Percentiles rank a stretch among this genome's conserved stretches.
Evolutionary conservation across 768 basidiomycete species (phyloP).

Genomic region (Lepiota subincarnata): DNA sequence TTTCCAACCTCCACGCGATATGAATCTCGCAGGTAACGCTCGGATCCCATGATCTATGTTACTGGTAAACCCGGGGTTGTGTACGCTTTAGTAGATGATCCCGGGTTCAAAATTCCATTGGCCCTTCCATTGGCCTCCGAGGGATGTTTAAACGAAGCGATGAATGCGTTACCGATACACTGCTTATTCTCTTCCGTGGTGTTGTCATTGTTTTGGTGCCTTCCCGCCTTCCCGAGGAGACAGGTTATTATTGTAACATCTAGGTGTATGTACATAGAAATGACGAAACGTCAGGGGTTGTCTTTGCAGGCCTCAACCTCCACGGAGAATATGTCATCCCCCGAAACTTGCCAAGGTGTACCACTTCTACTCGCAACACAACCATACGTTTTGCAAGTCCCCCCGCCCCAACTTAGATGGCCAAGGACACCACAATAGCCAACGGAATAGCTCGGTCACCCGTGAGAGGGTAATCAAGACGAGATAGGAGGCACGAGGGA

Average conservation of each 20-base stretch:
- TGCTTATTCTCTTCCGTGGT: constrained; percentile 2
- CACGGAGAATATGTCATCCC: not conserved
- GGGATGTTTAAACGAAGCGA: not conserved
- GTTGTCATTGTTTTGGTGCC: not conserved
- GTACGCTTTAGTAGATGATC: constrained; percentile 5
- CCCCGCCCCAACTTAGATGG: not conserved
- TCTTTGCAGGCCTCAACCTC: constrained; percentile 3
- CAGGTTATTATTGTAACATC: not conserved
- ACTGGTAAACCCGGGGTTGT: constrained; percentile 7
- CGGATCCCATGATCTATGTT: not conserved
- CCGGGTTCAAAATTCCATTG: constrained; percentile 10
- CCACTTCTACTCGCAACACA: too few relatives aligned
- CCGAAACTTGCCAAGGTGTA: not conserved
- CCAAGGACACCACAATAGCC: too few relatives aligned
- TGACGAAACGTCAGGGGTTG: not conserved
- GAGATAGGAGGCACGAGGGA: not conserved
- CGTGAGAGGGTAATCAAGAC: not conserved
- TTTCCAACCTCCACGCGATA: not conserved
- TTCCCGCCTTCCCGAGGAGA: constrained; percentile 5
- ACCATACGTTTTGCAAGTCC: not conserved
- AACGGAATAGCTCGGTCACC: not conserved
- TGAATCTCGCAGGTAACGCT: not conserved
- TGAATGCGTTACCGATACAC: not conserved
- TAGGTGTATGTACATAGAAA: not conserved
- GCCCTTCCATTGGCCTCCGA: constrained; percentile 1